These are phyloP conservation scores for Candida stauntonica DNA, from an alignment of 805 yeast species.

Conservation along the genomic window DNA sequence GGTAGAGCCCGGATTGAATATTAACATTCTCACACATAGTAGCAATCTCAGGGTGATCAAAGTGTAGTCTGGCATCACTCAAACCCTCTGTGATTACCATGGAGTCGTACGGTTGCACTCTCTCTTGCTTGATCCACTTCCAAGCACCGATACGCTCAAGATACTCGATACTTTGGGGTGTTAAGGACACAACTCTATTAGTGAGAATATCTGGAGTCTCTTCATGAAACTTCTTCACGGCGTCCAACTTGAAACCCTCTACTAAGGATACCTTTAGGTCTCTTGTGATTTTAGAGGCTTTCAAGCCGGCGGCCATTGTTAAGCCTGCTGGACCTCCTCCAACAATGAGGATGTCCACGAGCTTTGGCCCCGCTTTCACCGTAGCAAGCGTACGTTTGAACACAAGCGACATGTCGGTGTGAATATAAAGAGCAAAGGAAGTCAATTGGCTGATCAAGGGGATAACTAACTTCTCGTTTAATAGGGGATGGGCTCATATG, in stretches of 20 bases:
- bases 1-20: constrained; percentile 69
- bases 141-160: constrained; percentile 73
- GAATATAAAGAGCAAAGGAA: too few species aligned
- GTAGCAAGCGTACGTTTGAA: constrained; percentile 23
- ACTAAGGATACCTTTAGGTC: constrained; percentile 61
- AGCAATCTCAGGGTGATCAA: constrained; percentile 64
- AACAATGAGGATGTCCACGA: constrained; percentile 73
- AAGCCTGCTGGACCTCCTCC: constrained; percentile 99
- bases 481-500: background rate
- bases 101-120: constrained; percentile 76
- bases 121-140: constrained; percentile 59
- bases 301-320: constrained; percentile 76
- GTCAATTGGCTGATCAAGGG: too few species aligned
- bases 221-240: constrained; percentile 40
- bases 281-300: constrained; percentile 57
- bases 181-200: constrained; percentile 80
- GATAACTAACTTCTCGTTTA: too few species aligned
- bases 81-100: constrained; percentile 84
- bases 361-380: constrained; percentile 14
- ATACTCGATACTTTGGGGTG: constrained; percentile 72
- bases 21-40: constrained; percentile 88
- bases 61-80: constrained; percentile 63
- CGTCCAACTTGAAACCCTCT: constrained; percentile 62
- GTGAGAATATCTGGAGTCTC: constrained; percentile 46
- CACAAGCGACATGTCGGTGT: constrained; percentile 20